A percentile compares a stretch with the other conserved stretches of the same genome.
Conservation (phyloP, 176 grass and related monocot genomes). For the Alopecurus myosuroides region DNA sequence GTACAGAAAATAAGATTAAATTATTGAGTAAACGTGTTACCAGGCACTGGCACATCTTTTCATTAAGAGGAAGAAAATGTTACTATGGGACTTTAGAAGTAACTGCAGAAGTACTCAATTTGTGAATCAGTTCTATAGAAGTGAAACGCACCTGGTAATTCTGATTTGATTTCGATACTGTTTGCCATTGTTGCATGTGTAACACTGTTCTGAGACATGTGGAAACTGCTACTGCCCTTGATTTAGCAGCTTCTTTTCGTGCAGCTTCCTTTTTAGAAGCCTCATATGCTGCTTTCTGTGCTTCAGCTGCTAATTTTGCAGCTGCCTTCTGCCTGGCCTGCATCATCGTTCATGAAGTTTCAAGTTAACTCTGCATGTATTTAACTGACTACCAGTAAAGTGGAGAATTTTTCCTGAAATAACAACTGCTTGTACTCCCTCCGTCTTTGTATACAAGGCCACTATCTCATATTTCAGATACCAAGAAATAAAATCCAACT, state of each 20-base stretch:
- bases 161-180: slow-evolving; percentile 4
- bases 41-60: neutral
- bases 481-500: too few species aligned
- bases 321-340: slow-evolving; percentile 67
- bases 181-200: neutral
- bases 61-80: neutral
- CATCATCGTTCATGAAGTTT: slow-evolving; percentile 15
- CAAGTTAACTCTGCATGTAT: slow-evolving; percentile 1
- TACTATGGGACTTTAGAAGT: neutral
- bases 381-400: slow-evolving; percentile 1
- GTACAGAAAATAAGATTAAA: neutral
- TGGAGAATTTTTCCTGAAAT: neutral
- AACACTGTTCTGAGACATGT: slow-evolving; percentile 19
- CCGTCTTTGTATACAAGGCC: too few species aligned
- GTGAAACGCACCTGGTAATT: slow-evolving; percentile 11
- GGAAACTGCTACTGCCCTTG: slow-evolving; percentile 31
- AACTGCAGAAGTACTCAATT: neutral
- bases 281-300: slow-evolving; percentile 52
- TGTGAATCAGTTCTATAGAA: neutral
- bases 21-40: neutral
- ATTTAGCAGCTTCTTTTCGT: slow-evolving; percentile 65
- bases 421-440: neutral
- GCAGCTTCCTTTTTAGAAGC: slow-evolving; percentile 64
- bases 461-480: too few species aligned
- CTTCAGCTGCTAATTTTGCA: slow-evolving; percentile 75